Evolutionary conservation across 2,329 filamentous ascomycete genomes (phyloP).

Genomic region (Scolecobasidium constrictum): DNA sequence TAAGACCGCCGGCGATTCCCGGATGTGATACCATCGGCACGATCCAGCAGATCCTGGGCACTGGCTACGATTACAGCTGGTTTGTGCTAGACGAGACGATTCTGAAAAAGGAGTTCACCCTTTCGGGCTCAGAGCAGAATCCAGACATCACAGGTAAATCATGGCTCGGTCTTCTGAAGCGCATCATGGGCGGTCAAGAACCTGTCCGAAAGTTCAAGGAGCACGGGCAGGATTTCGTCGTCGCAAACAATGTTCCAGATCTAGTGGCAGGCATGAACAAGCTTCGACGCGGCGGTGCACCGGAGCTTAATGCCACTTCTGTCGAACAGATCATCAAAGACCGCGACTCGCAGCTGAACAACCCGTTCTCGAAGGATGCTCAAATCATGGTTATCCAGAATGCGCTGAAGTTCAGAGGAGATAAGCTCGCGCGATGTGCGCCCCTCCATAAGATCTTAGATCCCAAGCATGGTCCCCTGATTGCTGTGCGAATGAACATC

Average conservation of each 20-base stretch:
- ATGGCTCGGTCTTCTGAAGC: conserved; percentile 40
- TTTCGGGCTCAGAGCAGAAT: conserved; percentile 55
- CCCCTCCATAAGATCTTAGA: conserved; percentile 45
- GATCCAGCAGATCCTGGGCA: conserved; percentile 47
- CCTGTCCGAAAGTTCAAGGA: conserved; percentile 49
- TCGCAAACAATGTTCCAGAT: conserved; percentile 44
- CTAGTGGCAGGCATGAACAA: conserved; percentile 50
- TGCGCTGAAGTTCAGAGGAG: conserved; percentile 44
- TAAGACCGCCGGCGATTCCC: conserved; percentile 46
- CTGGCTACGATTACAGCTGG: conserved; percentile 54
- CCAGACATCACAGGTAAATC: conserved; percentile 49
- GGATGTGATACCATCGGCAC: conserved; percentile 48
- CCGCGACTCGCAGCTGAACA: conserved; percentile 46
- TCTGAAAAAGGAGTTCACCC: conserved; percentile 49
- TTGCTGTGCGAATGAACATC: conserved; percentile 50
- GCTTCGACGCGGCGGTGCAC: conserved; percentile 19
- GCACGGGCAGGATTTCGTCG: conserved; percentile 48
- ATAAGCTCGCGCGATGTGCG: conserved; percentile 39
- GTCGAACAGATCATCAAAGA: conserved; percentile 39
- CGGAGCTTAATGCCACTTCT: conserved; percentile 33
- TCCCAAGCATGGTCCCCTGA: conserved; percentile 44
- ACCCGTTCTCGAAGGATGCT: conserved; percentile 48
- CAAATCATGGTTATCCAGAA: conserved; percentile 53
- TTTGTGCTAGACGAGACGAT: conserved; percentile 50
- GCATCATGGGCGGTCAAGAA: conserved; percentile 42